phyloP scores from a whole-genome alignment of 2,329 filamentous ascomycete species.

The Fusarium cicatricum region DNA sequence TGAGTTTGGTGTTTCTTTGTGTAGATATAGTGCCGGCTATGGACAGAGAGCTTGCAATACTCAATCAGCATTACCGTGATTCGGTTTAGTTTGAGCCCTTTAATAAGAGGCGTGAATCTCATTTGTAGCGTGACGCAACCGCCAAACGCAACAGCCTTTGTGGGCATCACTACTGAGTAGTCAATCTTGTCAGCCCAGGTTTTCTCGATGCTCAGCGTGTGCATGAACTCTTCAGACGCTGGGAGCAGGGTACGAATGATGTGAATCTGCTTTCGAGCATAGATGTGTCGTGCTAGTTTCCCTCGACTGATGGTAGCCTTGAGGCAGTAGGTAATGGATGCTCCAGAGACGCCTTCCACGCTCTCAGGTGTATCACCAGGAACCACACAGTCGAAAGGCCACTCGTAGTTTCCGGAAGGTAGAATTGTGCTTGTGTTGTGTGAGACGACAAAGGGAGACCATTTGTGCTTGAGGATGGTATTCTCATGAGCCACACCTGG shows the following conservation, averaged over 20 bases:
- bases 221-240: conserved; percentile 76
- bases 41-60: conserved; percentile 70
- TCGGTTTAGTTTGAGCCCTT: conserved; percentile 82
- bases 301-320: conserved; percentile 88
- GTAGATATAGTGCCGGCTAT: conserved; percentile 54
- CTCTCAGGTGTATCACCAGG: conserved; percentile 80
- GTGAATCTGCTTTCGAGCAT: conserved; percentile 77
- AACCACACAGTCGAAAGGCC: conserved; percentile 77
- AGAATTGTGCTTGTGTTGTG: conserved; percentile 64
- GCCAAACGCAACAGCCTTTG: conserved; percentile 92
- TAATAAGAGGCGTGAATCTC: conserved; percentile 84
- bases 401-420: conserved; percentile 80
- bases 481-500: conserved; percentile 64
- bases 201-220: conserved; percentile 94
- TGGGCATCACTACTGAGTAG: conserved; percentile 90
- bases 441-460: conserved; percentile 67
- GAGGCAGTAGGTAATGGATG: conserved; percentile 85
- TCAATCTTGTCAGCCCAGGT: conserved; percentile 97
- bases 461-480: conserved; percentile 71
- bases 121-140: conserved; percentile 85
- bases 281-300: conserved; percentile 85
- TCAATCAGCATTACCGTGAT: conserved; percentile 83
- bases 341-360: conserved; percentile 86
- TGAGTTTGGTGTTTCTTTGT: conserved; percentile 68
- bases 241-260: conserved; percentile 80